Conservation (phyloP, 2,329 filamentous ascomycete species). For the Onygena corvina region DNA sequence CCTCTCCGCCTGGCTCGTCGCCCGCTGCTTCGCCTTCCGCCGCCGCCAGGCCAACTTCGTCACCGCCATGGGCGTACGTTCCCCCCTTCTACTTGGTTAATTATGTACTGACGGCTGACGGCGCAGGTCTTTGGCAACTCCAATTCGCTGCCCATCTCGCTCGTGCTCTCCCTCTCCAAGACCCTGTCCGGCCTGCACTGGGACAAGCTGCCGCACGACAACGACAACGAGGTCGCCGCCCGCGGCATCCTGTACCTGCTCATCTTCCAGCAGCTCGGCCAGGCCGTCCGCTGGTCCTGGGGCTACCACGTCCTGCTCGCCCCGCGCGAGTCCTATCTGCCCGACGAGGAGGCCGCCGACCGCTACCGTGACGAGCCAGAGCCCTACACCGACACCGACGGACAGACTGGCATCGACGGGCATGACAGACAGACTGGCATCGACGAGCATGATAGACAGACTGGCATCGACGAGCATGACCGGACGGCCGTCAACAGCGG, state of each 20-base stretch:
- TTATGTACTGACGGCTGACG: no score
- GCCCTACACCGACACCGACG: not conserved
- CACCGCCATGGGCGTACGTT: conserved; percentile 72
- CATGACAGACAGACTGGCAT: no score
- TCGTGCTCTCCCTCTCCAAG: conserved; percentile 85
- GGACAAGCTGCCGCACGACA: conserved; percentile 82
- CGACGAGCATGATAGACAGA: no score
- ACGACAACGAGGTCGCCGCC: conserved; percentile 86
- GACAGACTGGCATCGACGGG: no score
- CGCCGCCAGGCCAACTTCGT: conserved; percentile 88
- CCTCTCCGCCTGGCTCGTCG: conserved; percentile 56
- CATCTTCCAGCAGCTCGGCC: conserved; percentile 94
- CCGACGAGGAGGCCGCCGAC: conserved; percentile 32
- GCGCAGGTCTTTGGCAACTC: conserved; percentile 82
- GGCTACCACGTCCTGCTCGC: conserved; percentile 91
- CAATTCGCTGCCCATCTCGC: conserved; percentile 91
- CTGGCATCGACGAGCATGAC: no score
- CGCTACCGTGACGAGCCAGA: conserved; percentile 32
- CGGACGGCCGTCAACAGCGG: not conserved
- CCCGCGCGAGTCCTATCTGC: conserved; percentile 51
- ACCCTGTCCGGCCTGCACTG: conserved; percentile 87
- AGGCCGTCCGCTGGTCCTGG: conserved; percentile 95
- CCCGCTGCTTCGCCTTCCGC: conserved; percentile 65
- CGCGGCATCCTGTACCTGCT: conserved; percentile 89
- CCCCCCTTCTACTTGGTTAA: not conserved